phyloP scores from a whole-genome alignment of 2,329 filamentous ascomycete genomes.

The Pseudocercospora eumusae region DNA sequence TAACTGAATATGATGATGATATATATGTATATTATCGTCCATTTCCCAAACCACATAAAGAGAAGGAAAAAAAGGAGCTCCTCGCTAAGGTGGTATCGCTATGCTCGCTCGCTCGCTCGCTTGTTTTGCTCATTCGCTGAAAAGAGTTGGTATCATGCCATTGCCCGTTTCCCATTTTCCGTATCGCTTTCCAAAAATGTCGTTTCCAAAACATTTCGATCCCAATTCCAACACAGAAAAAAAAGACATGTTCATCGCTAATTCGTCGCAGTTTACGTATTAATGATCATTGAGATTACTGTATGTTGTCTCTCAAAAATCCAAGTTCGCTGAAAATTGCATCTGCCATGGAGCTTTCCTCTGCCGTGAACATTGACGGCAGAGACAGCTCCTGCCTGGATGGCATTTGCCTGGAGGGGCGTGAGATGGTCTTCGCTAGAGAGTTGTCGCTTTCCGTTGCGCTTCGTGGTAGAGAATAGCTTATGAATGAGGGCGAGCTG shows the following conservation, averaged over 20 bases:
- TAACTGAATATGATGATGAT: background rate
- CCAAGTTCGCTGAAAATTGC: slow-evolving; percentile 38
- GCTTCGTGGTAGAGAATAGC: slow-evolving; percentile 28
- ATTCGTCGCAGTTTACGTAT: background rate
- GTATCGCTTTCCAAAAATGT: background rate
- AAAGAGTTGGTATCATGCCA: background rate
- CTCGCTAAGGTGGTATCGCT: background rate
- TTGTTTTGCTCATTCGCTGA: too few relatives aligned
- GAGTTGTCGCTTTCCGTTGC: slow-evolving; percentile 25
- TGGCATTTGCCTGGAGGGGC: background rate
- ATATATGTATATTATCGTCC: background rate
- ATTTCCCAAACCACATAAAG: background rate
- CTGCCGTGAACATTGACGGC: slow-evolving; percentile 11
- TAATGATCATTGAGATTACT: slow-evolving; percentile 7
- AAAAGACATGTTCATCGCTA: background rate
- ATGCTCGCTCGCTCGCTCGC: slow-evolving; percentile 14
- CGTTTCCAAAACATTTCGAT: slow-evolving; percentile 1
- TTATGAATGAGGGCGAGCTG: slow-evolving; percentile 18
- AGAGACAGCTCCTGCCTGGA: slow-evolving; percentile 10
- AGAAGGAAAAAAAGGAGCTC: background rate
- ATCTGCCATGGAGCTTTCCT: slow-evolving; percentile 29
- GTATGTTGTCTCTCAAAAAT: slow-evolving; percentile 35
- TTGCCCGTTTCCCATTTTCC: background rate
- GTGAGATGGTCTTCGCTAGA: slow-evolving; percentile 21
- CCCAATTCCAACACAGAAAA: background rate